phyloP scores from a whole-genome alignment of 257 asterid species.

The Capsicum pubescens region DNA sequence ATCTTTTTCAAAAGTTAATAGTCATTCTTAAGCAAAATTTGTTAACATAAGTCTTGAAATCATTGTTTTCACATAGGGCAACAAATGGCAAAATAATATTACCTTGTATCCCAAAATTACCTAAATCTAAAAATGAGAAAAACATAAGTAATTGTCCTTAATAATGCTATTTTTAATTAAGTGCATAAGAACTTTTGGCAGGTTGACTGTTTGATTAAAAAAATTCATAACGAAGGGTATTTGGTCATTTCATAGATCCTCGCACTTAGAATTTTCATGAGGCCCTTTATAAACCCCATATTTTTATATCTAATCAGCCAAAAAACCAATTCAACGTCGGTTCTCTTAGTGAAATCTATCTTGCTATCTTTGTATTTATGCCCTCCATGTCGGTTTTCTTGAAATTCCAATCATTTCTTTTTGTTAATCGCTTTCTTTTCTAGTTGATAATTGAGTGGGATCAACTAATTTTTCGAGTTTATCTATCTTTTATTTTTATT shows the following conservation, averaged over 20 bases:
- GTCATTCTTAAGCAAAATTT: too few species aligned
- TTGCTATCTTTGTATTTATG: not conserved
- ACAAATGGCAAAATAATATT: not conserved
- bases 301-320: conserved; percentile 33
- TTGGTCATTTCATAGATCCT: conserved; percentile 49
- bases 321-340: conserved; percentile 38
- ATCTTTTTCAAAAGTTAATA: too few species aligned
- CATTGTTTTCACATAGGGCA: not conserved
- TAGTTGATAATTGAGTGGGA: not conserved
- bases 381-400: conserved; percentile 41
- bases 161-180: conserved; percentile 36
- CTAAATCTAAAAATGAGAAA: conserved; percentile 28
- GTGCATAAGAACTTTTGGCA: conserved; percentile 42
- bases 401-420: conserved; percentile 37
- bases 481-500: not conserved
- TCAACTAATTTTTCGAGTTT: not conserved
- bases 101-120: conserved; percentile 36
- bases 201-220: conserved; percentile 34
- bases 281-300: conserved; percentile 43
- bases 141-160: too few species aligned
- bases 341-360: conserved; percentile 44
- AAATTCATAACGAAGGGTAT: conserved; percentile 33
- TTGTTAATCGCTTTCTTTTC: too few species aligned
- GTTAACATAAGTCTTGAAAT: not conserved
- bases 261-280: conserved; percentile 76